Evolutionary conservation across 805 yeast species (phyloP).

Genomic region (Saccharomycopsis schoenii): DNA sequence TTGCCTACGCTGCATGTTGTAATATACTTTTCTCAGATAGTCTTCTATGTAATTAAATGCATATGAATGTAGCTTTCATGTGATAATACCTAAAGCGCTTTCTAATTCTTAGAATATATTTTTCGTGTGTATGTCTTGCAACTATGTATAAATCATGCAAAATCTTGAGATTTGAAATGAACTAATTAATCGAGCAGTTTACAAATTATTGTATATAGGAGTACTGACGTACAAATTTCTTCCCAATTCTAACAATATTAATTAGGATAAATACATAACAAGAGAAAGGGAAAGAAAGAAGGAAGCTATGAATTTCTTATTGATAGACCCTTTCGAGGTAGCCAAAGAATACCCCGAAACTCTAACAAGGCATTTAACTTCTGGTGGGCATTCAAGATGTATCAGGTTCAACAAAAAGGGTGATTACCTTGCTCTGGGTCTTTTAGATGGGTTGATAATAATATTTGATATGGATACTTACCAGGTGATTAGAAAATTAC

Average conservation of each 20-base stretch:
- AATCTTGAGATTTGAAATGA: too few relatives aligned
- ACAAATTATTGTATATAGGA: too few relatives aligned
- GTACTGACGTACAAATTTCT: too few relatives aligned
- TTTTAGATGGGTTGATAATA: slow-evolving; percentile 61
- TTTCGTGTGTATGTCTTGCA: too few relatives aligned
- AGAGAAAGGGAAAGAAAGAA: neutral
- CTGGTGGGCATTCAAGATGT: slow-evolving; percentile 51
- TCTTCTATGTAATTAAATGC: too few relatives aligned
- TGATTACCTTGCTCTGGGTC: slow-evolving; percentile 78
- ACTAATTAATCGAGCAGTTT: too few relatives aligned
- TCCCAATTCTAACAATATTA: neutral
- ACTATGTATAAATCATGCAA: too few relatives aligned
- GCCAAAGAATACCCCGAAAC: slow-evolving; percentile 88
- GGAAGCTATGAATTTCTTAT: slow-evolving; percentile 56
- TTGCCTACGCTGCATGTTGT: too few relatives aligned
- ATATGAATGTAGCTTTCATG: too few relatives aligned
- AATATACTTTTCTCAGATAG: too few relatives aligned
- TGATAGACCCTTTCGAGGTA: slow-evolving; percentile 84
- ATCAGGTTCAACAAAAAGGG: slow-evolving; percentile 66
- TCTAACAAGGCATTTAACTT: slow-evolving; percentile 57
- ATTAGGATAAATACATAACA: neutral
- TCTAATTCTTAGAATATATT: too few relatives aligned
- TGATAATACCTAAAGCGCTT: too few relatives aligned
- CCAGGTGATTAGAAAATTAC: slow-evolving; percentile 45
- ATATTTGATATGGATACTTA: slow-evolving; percentile 65